Evolutionary conservation across 2,329 filamentous ascomycete genomes (phyloP), one percentile per base, ranked within the genome.

Genomic region (Aspergillus felis): DNA sequence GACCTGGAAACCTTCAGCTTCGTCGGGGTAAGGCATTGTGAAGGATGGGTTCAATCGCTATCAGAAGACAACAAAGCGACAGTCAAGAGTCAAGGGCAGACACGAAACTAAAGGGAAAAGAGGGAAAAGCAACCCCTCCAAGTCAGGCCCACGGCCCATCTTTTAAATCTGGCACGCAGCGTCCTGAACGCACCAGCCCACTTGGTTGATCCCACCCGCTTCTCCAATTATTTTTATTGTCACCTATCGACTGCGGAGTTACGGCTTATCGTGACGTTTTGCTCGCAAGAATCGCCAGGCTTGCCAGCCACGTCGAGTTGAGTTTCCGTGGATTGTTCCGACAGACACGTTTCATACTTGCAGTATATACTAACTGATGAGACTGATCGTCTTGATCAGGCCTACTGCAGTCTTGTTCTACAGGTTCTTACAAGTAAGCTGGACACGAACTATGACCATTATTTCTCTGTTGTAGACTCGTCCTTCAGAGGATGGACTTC

Each of bases 1-100:
- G 62, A 82, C 75, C 70, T 78, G 76, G 68, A 78, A 79, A 44
- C 76, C 77, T 59, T 77, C 73, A 50, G 77, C 76, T 64, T 74
- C 73, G 29, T 79, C 76, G 52, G 76, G 76, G 58, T 78, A 79
- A 58, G 74, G 72, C 77, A 79, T 79, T 59, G 61, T 67, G 58
- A 53, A 29, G 53, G 50, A 38, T 38, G 6, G 2, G 3, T 17
- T 38, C 32, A 17, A 3, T 17, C 1, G 32, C 14, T 38, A 38
- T 38, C 12, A 17, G 32, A 17, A 17, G 32, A 38, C 14, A 17
- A 38, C 32, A 35, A 6, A 17, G 14, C 17, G 14, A 38, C 14
- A 3, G 14, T 38, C 32, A 17, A 17, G 32, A 38, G 32, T 17
- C 20, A 46, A 46, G 42, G 20, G 12, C 9, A 46, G 42, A 63